Base-by-base conservation (phyloP, 1,284 basidiomycete species). In the Heterobasidion parviporum region DNA sequence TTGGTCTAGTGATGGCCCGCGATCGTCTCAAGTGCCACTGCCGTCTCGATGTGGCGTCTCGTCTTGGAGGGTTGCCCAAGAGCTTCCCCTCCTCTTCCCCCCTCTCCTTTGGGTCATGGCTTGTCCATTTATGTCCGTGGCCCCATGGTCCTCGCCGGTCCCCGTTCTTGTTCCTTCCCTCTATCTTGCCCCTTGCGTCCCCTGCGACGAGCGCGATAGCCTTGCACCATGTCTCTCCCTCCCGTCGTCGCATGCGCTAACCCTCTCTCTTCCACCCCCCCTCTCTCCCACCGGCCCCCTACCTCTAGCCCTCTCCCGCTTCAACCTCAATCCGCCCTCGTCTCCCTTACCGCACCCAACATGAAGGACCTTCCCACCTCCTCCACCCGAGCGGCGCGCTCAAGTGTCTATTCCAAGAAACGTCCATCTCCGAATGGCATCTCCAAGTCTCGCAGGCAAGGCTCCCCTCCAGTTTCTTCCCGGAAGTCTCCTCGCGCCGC, bases 371-470 rank as follows among this genome's bases (percentile, higher is more conserved):
- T 78, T 59, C 79, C 85, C 41, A 72, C 80, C 64, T 76, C 81
- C 36, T 77, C 74, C 67, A 80, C 78, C 65, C 74, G 76, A 61
- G 74, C 82, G 60, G 83, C 87, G 68, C 80, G 76, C 65, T 72
- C 76, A 59, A 70, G 79, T 54, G 75, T 83, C 59, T 91, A 90
- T 63, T 84, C 86, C 53, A 89, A 83, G 83, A 91, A 87, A 70
- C 86, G 87, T 57, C 88, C 88, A 18, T 89, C 88, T 34, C 89
- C 87, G 34, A 72, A 85, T 70, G 88, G 88, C 65, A 74, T 90
- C 60, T 77, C 78, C 52, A 90, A 90, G 69, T 69, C 74, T 26
- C 77, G 80, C 61, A 83, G 78, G 63, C 81, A 65, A 48, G 12
- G 8, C 69, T 87, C 49, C 78, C 83, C 50, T 65, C 69, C 55